These are phyloP conservation scores for Pachysandra terminalis DNA, from an alignment of 164 flowering plant genomes.

Conservation along the genomic window DNA sequence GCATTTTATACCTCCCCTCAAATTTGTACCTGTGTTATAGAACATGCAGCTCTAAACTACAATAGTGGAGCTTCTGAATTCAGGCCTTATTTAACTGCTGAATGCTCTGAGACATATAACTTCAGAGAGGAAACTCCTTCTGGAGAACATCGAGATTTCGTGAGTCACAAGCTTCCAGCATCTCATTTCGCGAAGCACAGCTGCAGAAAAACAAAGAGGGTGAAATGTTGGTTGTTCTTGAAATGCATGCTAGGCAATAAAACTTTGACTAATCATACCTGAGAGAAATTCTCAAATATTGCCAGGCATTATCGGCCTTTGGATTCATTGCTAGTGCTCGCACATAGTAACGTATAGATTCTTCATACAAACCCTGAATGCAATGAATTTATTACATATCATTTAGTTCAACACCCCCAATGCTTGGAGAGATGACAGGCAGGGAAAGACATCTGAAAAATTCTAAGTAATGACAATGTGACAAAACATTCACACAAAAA, in stretches of 20 bases:
- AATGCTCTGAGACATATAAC: neutral
- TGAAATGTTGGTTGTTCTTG: neutral
- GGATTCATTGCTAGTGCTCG: constrained; percentile 97
- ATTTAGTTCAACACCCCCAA: neutral
- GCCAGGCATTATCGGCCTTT: constrained; percentile 98
- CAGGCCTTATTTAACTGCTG: neutral
- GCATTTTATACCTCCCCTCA: no score
- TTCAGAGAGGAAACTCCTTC: constrained; percentile 81
- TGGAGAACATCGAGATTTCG: constrained; percentile 84
- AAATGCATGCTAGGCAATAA: neutral
- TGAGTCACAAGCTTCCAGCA: constrained; percentile 85
- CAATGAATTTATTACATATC: neutral
- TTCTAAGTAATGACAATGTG: no score
- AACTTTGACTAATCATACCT: constrained; percentile 42
- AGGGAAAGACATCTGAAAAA: no score
- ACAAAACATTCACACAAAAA: no score
- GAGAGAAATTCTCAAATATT: constrained; percentile 85
- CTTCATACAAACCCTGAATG: constrained; percentile 82
- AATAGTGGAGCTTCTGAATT: neutral
- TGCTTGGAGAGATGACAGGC: no score
- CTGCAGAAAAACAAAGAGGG: constrained; percentile 34
- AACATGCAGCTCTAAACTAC: neutral
- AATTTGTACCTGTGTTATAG: neutral
- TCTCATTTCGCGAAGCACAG: constrained; percentile 80
- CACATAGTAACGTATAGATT: constrained; percentile 88